Base-by-base conservation (phyloP, 2,329 filamentous ascomycete species). In the Hymenoscyphus albidus region DNA sequence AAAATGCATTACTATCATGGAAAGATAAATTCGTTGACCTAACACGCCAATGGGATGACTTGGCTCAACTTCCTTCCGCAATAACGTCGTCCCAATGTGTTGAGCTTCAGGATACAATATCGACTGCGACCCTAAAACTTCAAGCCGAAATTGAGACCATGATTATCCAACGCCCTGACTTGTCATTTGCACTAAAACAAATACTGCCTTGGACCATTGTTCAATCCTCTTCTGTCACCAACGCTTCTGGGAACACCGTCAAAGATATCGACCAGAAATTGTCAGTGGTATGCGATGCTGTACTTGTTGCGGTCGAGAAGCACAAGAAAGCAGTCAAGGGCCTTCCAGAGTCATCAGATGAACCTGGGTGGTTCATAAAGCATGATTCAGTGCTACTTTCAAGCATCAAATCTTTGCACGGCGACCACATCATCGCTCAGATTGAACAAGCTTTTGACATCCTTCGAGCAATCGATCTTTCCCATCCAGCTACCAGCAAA, bases 261-360 rank as follows among this genome's bases (percentile, higher is more conserved):
- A 42, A 81, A 18, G 74, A 77, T 0, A 83, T 93, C 56, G 84
- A 87, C 54, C 77, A 82, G 14, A 79, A 82, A 3, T 76, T 92
- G 1, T 84, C 91, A 44, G 83, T 77, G 0, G 80, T 90, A n/a
- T 85, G 89, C 58, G 91, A 96, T 76, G 85, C 86, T 59, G 84
- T 94, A 35, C 85, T 97, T 1, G 89, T 94, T 42, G 88, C 90
- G 0, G 82, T 96, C 58, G 92, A 97, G 75, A 86, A 88, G 68
- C 82, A 90, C 57, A 84, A 86, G 64, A 85, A 84, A 66, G 78
- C 81, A 2, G 78, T 86, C 9, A 76, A 79, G 12, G 79, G 80
- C 3, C 77, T 88, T 1, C 87, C 89, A 1, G 74, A 77, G 4
- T 85, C 88, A 1, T 80, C 80, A 1, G 87, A 91, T 40, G 85